Conservation (phyloP, 345 rosid genomes). For the Luvunga scandens region DNA sequence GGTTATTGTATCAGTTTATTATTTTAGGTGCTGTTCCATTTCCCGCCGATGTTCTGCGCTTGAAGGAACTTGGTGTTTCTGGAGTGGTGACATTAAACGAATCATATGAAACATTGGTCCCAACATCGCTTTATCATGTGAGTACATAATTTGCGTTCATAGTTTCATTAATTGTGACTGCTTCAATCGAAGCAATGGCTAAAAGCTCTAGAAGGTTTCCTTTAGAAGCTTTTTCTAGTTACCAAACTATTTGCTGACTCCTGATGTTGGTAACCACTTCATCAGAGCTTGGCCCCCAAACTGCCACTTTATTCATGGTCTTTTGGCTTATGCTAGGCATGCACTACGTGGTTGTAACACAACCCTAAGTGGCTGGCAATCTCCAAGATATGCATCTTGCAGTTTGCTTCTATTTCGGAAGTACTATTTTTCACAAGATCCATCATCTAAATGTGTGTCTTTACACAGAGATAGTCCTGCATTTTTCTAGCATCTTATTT, state of each 20-base stretch:
- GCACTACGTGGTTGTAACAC: background rate
- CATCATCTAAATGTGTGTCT: background rate
- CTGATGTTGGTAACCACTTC: background rate
- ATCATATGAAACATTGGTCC: conserved; percentile 57
- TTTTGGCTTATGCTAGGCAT: background rate
- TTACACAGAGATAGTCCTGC: background rate
- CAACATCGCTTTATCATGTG: conserved; percentile 44
- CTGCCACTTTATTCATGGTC: background rate
- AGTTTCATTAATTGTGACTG: background rate
- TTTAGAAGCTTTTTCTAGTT: background rate
- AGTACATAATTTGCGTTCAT: conserved; percentile 3
- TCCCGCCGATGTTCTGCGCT: conserved; percentile 41
- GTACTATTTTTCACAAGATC: background rate
- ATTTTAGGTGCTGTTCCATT: conserved; percentile 54
- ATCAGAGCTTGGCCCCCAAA: background rate
- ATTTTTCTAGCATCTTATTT: background rate
- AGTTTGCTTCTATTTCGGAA: background rate
- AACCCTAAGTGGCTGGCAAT: background rate
- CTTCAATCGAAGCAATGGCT: background rate
- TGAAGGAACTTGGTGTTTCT: conserved; percentile 51
- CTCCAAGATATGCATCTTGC: background rate
- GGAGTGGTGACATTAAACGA: conserved; percentile 54
- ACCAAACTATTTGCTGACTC: background rate
- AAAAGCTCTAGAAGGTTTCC: background rate
- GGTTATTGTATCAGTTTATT: conserved; percentile 27